Percentiles rank a stretch among this genome's conserved stretches.
These are phyloP conservation scores for Microcos paniculata DNA, from an alignment of 345 rosid genomes.

Conservation along the genomic window DNA sequence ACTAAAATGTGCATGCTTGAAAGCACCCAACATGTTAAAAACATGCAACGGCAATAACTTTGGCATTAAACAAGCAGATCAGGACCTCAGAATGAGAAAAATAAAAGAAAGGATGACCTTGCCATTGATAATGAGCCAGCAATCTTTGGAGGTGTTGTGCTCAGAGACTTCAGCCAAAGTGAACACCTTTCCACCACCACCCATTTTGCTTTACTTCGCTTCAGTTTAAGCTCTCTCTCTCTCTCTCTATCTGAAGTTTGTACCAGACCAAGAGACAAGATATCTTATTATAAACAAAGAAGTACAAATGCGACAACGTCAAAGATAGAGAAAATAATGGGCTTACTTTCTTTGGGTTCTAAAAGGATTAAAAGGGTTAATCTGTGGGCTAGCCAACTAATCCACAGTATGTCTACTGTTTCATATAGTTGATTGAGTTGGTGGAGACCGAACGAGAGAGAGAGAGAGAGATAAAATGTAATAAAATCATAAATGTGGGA, in stretches of 20 bases:
- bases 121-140: constrained; percentile 70
- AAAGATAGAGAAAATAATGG: background rate
- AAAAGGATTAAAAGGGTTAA: background rate
- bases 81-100: background rate
- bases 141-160: constrained; percentile 54
- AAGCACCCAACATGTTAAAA: constrained; percentile 14
- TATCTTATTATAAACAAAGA: background rate
- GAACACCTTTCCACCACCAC: constrained; percentile 49
- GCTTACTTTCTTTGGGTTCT: background rate
- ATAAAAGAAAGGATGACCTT: constrained; percentile 36
- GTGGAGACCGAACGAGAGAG: background rate
- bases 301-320: background rate
- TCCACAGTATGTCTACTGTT: background rate
- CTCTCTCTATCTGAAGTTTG: background rate
- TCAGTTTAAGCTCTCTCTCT: background rate
- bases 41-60: background rate
- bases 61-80: background rate
- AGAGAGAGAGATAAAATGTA: background rate
- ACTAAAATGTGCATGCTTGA: background rate
- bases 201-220: constrained; percentile 28
- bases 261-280: background rate
- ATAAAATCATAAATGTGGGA: background rate
- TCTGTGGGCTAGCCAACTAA: constrained; percentile 10
- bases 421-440: background rate
- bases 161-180: constrained; percentile 65